Evolutionary conservation across 2,329 filamentous ascomycete genomes (phyloP), one percentile per base, ranked within the genome.

Genomic region (Chaetomiaceae sp.): DNA sequence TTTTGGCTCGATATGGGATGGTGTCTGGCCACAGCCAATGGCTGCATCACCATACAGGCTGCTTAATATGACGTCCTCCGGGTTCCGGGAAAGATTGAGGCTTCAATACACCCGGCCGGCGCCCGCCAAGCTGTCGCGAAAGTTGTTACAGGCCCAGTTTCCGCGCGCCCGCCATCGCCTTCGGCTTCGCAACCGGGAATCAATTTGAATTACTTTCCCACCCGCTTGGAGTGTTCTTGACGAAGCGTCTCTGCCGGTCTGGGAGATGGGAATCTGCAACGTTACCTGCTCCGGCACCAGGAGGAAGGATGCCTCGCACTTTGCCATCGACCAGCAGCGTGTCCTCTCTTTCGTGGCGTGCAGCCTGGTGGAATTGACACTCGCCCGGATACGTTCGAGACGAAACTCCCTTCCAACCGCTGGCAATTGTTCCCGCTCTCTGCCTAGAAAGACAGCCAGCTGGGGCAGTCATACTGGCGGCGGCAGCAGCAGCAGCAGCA

Each of bases 1-100:
- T 51, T 53, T 59, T 53, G 59, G 57, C 60, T 57, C 59, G 53
- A 58, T 54, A 59, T 60, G 54, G 59, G 53, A n/a, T n/a, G 46
- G 27, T 35, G 49, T 55, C 38, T 34, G n/a, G n/a, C 33, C 27
- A 38, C 16, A 34, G 46, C 53, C 53, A 57, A 39, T 39, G 37
- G 40, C 48, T 13, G 21, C 37, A 46, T 46, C 42, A 30, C 19
- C 43, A 42, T 45, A 25, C 35, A 20, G n/a, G 27, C 30, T 51
- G 50, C 48, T 53, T 46, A 55, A 57, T 58, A 49, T 52, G 55
- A 49, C 50, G 43, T 54, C 55, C 58, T 56, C 60, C 56, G 56
- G 56, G 55, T 60, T 60, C 60, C 58, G 54, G 59, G 59, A 51
- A 58, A 53, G 48, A 51, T 13, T 41, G 25, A 31, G 12, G 27